phyloP scores from a whole-genome alignment of 164 flowering plant species.

The Sextonia rubra region DNA sequence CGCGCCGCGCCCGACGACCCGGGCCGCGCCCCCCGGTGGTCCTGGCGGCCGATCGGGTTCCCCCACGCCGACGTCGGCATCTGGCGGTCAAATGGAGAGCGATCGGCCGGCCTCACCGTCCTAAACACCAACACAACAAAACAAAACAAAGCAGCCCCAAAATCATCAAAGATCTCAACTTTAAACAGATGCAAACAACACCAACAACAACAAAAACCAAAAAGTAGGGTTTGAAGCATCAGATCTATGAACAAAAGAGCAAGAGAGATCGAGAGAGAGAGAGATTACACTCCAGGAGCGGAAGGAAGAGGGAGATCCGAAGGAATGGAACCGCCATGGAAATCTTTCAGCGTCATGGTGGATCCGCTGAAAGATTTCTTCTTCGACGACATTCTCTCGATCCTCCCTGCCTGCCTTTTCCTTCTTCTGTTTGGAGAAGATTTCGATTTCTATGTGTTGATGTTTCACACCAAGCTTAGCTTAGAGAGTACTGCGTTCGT shows the following conservation, averaged over 20 bases:
- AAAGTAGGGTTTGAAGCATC: not conserved
- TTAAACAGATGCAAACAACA: not conserved
- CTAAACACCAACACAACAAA: conserved; percentile 31
- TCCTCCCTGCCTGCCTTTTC: not conserved
- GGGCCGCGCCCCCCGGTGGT: conserved; percentile 59
- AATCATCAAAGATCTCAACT: not conserved
- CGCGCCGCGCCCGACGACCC: conserved; percentile 60
- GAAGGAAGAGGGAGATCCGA: conserved; percentile 94
- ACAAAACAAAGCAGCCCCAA: not conserved
- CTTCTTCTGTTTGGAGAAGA: too few species aligned
- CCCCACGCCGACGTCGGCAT: conserved; percentile 47
- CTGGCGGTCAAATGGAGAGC: conserved; percentile 54
- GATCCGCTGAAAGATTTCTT: conserved; percentile 77
- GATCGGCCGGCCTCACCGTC: conserved; percentile 51
- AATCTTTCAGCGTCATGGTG: conserved; percentile 95
- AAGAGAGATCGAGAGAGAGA: not conserved
- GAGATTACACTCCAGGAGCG: conserved; percentile 88
- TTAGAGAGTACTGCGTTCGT: too few species aligned
- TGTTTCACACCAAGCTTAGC: too few species aligned
- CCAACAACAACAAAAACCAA: too few species aligned
- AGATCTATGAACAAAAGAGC: not conserved
- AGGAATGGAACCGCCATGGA: conserved; percentile 97
- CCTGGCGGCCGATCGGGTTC: conserved; percentile 47
- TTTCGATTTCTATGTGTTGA: not conserved
- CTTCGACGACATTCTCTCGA: conserved; percentile 75